Percentiles rank a stretch among this genome's conserved stretches.
These are phyloP conservation scores for Sporothrix pseudoabietina DNA, from an alignment of 2,329 filamentous ascomycete genomes.

Conservation along the genomic window DNA sequence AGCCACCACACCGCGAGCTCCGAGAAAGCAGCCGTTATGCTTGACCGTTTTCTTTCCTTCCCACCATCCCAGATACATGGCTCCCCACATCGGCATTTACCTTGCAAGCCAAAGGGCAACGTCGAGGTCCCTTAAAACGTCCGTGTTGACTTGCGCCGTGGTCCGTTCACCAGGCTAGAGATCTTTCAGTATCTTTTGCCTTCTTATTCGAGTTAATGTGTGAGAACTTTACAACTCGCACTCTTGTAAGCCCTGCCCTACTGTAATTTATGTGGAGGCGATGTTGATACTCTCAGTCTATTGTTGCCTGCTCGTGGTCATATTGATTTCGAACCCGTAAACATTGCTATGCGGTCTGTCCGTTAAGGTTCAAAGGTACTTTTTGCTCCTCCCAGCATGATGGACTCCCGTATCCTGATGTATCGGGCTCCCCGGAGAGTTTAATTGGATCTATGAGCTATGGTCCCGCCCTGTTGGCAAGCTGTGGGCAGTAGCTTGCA, in stretches of 20 bases:
- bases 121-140: background rate
- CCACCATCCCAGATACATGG: background rate
- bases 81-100: slow-evolving; percentile 11
- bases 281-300: background rate
- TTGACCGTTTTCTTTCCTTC: background rate
- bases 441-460: background rate
- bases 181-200: background rate
- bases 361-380: background rate
- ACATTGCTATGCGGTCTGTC: background rate
- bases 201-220: background rate
- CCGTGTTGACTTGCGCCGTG: background rate
- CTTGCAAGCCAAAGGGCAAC: background rate
- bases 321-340: background rate
- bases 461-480: background rate
- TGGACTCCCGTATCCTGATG: background rate
- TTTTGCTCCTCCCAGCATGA: background rate
- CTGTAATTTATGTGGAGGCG: background rate
- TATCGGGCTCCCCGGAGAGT: slow-evolving; percentile 14
- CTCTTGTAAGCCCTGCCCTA: background rate
- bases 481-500: background rate
- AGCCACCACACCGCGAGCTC: slow-evolving; percentile 3
- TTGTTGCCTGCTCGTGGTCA: background rate
- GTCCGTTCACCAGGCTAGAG: background rate
- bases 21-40: background rate
- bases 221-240: background rate